Evolutionary conservation across 225 moss, liverwort and hornwort species (phyloP), one percentile per base, ranked within the genome.

Genomic region (Lunularia cruciata): DNA sequence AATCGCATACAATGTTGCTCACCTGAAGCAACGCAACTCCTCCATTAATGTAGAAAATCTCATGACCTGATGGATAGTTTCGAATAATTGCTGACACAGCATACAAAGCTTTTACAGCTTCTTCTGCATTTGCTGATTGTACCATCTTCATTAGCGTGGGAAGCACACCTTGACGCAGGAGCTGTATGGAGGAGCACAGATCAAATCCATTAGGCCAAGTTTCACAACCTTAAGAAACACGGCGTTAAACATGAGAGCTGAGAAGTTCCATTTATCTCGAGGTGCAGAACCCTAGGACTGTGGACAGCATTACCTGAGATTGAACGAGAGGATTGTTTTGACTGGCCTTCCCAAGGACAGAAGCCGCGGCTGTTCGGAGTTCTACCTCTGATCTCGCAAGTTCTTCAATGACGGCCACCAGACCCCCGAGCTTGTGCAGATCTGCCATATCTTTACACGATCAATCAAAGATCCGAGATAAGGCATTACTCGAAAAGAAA

Each of bases 241-340:
- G 16, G 59, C 20, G 20, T 30, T 15, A 14, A 30, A 31, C 1
- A 43, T 43, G 11, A 43, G 1, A 43, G 1, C 3, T 43, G 12
- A 6, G 3, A 43, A 43, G 43, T 43, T 43, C 3, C 43, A 16
- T 43, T 43, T 43, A n/a, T n/a, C n/a, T n/a, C n/a, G n/a, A n/a
- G n/a, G n/a, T n/a, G n/a, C n/a, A n/a, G n/a, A n/a, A n/a, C n/a
- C n/a, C n/a, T n/a, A n/a, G n/a, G n/a, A n/a, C n/a, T 6, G 16
- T 2, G 12, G 23, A 8, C 52, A 25, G 22, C 27, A 26, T 25
- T 12, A 90, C 95, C 89, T 95, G 89, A 49, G 83, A 81, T 56
- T 95, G 95, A 67, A 95, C 92, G 45, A 92, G 61, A 67, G 86
- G 77, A 78, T 95, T 95, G 76, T 95, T 95, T 67, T 95, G 95